These are phyloP conservation scores for Hypoxylon rickii DNA, from an alignment of 495 filamentous ascomycete species.

Conservation along the genomic window DNA sequence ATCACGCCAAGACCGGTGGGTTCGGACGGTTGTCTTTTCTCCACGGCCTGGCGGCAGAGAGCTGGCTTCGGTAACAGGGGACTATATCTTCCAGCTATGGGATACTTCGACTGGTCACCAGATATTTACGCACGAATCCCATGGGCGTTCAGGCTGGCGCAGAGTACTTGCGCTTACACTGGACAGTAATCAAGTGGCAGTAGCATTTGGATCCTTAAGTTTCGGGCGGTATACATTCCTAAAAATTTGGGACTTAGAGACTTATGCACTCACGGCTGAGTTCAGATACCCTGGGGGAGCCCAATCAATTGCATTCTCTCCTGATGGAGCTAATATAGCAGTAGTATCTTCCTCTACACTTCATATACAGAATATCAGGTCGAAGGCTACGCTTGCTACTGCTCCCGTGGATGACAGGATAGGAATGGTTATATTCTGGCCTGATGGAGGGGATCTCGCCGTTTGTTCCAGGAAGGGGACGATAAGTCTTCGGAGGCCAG, in stretches of 20 bases:
- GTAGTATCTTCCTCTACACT: background rate
- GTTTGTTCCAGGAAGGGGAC: background rate
- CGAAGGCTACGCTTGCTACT: background rate
- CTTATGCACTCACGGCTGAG: background rate
- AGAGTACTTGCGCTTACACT: background rate
- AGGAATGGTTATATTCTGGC: slow-evolving; percentile 1
- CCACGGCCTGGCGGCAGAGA: background rate
- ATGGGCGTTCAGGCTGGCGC: too few species aligned
- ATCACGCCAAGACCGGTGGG: background rate
- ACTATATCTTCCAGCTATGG: background rate
- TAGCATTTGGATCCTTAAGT: background rate
- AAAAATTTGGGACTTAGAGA: slow-evolving; percentile 5
- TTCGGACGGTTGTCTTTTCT: background rate
- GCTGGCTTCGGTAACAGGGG: slow-evolving; percentile 9
- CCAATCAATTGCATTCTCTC: slow-evolving; percentile 2
- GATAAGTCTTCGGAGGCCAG: background rate
- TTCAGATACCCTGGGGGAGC: background rate
- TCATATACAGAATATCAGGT: background rate
- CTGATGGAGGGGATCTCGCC: slow-evolving; percentile 1
- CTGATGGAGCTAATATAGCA: background rate
- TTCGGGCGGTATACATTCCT: background rate
- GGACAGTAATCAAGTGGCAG: background rate
- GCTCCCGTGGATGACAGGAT: background rate
- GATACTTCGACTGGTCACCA: background rate
- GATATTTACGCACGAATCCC: background rate